phyloP scores from a whole-genome alignment of 352 stramenopile species.

The Phytophthora europaea region DNA sequence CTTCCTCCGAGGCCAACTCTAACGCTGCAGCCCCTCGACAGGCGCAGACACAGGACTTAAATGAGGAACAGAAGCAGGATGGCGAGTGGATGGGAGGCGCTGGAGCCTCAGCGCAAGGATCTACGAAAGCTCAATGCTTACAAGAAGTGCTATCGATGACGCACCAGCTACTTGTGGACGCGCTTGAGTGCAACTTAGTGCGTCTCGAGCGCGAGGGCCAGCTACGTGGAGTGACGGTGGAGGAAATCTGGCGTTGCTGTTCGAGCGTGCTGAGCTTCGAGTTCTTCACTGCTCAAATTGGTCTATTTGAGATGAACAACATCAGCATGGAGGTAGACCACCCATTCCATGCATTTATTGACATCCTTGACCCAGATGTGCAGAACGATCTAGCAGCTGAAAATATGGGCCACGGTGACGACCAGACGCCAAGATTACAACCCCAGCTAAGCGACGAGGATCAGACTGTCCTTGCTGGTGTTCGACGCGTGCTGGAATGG shows the following conservation, averaged over 20 bases:
- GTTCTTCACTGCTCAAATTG: conserved; percentile 92
- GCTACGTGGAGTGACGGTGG: conserved; percentile 59
- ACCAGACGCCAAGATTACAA: conserved; percentile 24
- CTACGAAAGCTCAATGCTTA: conserved; percentile 53
- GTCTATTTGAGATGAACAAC: conserved; percentile 98
- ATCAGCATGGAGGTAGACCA: conserved; percentile 93
- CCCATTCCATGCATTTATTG: conserved; percentile 75
- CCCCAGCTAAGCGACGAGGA: conserved; percentile 40
- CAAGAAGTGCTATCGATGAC: conserved; percentile 70
- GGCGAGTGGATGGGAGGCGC: neutral
- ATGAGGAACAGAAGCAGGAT: conserved; percentile 28
- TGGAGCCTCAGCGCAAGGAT: conserved; percentile 2
- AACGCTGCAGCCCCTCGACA: neutral
- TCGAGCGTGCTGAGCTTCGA: conserved; percentile 81
- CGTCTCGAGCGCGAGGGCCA: conserved; percentile 72
- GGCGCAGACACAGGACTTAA: neutral
- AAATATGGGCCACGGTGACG: conserved; percentile 17
- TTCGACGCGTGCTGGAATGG: conserved; percentile 58
- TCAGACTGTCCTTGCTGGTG: conserved; percentile 43
- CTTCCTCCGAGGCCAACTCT: neutral
- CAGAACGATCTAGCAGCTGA: conserved; percentile 34
- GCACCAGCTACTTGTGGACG: conserved; percentile 73
- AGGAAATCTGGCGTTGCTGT: conserved; percentile 71
- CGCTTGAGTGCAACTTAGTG: conserved; percentile 76
- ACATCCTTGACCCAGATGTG: conserved; percentile 74